Percentiles rank a stretch among this genome's conserved stretches.
phyloP scores from a whole-genome alignment of 164 flowering plant genomes.

The Nelumbo lutea region DNA sequence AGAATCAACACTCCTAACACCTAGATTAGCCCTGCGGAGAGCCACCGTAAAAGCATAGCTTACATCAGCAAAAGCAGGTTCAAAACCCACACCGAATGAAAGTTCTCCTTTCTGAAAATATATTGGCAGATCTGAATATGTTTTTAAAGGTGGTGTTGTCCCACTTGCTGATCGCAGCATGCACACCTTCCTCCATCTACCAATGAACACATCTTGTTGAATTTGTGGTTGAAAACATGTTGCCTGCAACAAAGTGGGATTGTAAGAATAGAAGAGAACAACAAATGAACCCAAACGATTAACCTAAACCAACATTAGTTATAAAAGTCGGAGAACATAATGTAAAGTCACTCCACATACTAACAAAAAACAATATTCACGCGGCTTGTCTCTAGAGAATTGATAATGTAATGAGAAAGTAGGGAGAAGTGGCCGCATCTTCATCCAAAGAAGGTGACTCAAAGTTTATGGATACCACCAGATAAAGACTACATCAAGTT shows the following conservation, averaged over 20 bases:
- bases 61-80: slow-evolving; percentile 86
- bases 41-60: slow-evolving; percentile 98
- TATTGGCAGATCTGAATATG: slow-evolving; percentile 72
- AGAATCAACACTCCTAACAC: slow-evolving; percentile 36
- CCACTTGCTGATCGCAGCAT: slow-evolving; percentile 94
- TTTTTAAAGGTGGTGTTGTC: slow-evolving; percentile 95
- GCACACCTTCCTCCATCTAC: slow-evolving; percentile 90
- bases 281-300: neutral
- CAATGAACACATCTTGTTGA: slow-evolving; percentile 76
- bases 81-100: slow-evolving; percentile 89
- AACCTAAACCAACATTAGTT: neutral
- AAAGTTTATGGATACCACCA: no score
- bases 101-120: slow-evolving; percentile 74
- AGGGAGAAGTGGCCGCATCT: no score
- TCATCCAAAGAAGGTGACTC: no score
- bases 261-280: slow-evolving; percentile 2
- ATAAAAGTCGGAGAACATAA: neutral
- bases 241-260: slow-evolving; percentile 53
- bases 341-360: neutral
- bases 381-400: no score
- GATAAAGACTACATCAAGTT: no score
- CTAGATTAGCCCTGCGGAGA: slow-evolving; percentile 90
- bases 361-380: no score
- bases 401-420: no score
- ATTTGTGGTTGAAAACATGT: slow-evolving; percentile 95